Percentiles rank a stretch among this genome's conserved stretches.
phyloP scores from a whole-genome alignment of 2,329 filamentous ascomycete genomes.

The Arthroderma uncinatum region DNA sequence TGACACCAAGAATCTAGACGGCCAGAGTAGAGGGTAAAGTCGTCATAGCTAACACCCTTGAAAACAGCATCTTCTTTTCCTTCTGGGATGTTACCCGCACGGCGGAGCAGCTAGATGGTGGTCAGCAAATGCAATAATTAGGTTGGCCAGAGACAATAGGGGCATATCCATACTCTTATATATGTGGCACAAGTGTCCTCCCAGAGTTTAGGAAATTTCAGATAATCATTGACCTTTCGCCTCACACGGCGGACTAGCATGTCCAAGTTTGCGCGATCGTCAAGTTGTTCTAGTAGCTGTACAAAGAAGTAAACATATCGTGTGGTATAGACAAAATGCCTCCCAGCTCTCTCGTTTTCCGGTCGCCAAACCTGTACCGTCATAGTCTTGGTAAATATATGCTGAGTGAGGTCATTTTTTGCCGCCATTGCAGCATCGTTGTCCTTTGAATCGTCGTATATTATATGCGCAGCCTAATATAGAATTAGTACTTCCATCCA shows the following conservation, averaged over 20 bases:
- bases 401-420: constrained; percentile 66
- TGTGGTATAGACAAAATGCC: constrained; percentile 85
- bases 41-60: constrained; percentile 52
- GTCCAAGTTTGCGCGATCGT: constrained; percentile 66
- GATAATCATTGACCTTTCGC: constrained; percentile 66
- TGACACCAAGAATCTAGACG: constrained; percentile 50
- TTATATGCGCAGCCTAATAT: constrained; percentile 45
- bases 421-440: constrained; percentile 48
- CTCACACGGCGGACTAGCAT: constrained; percentile 66
- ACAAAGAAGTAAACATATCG: constrained; percentile 78
- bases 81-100: constrained; percentile 45
- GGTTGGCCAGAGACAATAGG: constrained; percentile 1
- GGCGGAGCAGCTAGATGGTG: constrained; percentile 42
- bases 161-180: constrained; percentile 32
- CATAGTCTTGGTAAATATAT: constrained; percentile 92
- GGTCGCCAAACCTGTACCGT: constrained; percentile 92
- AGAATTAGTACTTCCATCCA: constrained; percentile 4
- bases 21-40: constrained; percentile 50
- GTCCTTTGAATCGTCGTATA: constrained; percentile 47
- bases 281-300: constrained; percentile 58
- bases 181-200: constrained; percentile 50
- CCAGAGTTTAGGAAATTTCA: constrained; percentile 53
- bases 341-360: constrained; percentile 69
- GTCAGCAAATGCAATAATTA: constrained; percentile 16
- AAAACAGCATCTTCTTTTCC: constrained; percentile 40